These are phyloP conservation scores for Talaromyces verruculosus DNA, from an alignment of 2,329 filamentous ascomycete species.

Conservation along the genomic window DNA sequence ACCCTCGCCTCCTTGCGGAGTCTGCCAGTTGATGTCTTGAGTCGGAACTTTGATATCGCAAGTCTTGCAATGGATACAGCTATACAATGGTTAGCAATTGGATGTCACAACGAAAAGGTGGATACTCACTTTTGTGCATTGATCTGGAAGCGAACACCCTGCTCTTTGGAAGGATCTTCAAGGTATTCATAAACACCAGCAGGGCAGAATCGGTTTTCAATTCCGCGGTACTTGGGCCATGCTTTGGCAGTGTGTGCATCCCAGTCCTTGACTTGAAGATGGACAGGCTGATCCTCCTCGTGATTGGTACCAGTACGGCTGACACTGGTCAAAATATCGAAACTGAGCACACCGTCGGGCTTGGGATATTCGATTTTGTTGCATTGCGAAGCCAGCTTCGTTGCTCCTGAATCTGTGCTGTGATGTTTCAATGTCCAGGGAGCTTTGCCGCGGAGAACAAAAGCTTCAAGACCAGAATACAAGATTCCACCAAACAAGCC, in stretches of 20 bases:
- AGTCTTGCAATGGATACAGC: conserved; percentile 99
- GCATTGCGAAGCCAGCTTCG: conserved; percentile 75
- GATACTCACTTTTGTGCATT: conserved; percentile 88
- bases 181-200: conserved; percentile 98
- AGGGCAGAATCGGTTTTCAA: conserved; percentile 96
- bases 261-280: conserved; percentile 94
- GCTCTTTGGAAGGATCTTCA: conserved; percentile 81
- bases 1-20: conserved; percentile 84
- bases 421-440: conserved; percentile 94
- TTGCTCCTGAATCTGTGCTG: conserved; percentile 72
- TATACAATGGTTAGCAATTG: conserved; percentile 41
- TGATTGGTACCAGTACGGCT: conserved; percentile 96
- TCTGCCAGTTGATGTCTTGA: conserved; percentile 97
- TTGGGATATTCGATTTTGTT: conserved; percentile 94
- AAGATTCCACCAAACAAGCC: conserved; percentile 85
- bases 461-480: conserved; percentile 93
- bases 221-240: conserved; percentile 83
- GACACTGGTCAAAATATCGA: conserved; percentile 94
- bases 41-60: conserved; percentile 97
- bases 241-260: conserved; percentile 75
- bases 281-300: conserved; percentile 96
- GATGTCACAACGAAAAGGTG: not conserved
- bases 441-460: conserved; percentile 75
- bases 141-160: conserved; percentile 94
- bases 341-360: conserved; percentile 90